Conservation (phyloP, 441 rosid species). For the Codiaeum variegatum region DNA sequence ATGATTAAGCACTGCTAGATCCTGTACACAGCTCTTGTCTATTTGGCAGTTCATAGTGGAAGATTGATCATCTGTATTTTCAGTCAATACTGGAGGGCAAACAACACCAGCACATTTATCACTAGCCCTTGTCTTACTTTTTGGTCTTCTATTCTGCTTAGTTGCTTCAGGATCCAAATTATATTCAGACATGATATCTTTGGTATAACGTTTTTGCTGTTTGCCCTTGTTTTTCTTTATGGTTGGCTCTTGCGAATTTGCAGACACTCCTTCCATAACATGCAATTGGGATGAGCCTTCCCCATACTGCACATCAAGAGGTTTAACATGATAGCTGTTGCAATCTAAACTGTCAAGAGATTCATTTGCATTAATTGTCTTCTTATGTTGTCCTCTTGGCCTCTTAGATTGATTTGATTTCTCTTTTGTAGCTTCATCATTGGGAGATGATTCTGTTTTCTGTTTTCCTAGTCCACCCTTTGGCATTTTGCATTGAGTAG, state of each 20-base stretch:
- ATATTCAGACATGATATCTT: slow-evolving; percentile 23
- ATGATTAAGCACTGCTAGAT: slow-evolving; percentile 15
- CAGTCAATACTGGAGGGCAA: slow-evolving; percentile 24
- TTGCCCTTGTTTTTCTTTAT: slow-evolving; percentile 24
- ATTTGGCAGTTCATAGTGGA: slow-evolving; percentile 22
- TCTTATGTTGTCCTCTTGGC: slow-evolving; percentile 35
- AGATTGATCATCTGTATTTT: slow-evolving; percentile 35
- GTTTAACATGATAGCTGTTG: slow-evolving; percentile 34
- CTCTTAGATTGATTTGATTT: slow-evolving; percentile 13
- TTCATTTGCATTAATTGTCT: slow-evolving; percentile 31
- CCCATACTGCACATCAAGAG: slow-evolving; percentile 42
- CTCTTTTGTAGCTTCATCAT: background rate
- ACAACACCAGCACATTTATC: slow-evolving; percentile 22
- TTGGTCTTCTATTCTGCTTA: slow-evolving; percentile 28
- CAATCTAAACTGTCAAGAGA: slow-evolving; percentile 27
- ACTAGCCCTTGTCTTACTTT: slow-evolving; percentile 27
- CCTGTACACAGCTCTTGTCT: slow-evolving; percentile 18
- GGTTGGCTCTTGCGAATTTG: slow-evolving; percentile 27
- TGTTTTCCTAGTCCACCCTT: slow-evolving; percentile 50
- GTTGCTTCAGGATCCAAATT: slow-evolving; percentile 34
- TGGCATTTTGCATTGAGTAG: slow-evolving; percentile 31
- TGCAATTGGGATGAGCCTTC: slow-evolving; percentile 36
- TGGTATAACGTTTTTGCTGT: slow-evolving; percentile 19
- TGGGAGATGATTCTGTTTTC: slow-evolving; percentile 3
- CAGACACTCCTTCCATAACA: slow-evolving; percentile 34